phyloP scores from a whole-genome alignment of 805 yeast species.

The Teunomyces kruisii region DNA sequence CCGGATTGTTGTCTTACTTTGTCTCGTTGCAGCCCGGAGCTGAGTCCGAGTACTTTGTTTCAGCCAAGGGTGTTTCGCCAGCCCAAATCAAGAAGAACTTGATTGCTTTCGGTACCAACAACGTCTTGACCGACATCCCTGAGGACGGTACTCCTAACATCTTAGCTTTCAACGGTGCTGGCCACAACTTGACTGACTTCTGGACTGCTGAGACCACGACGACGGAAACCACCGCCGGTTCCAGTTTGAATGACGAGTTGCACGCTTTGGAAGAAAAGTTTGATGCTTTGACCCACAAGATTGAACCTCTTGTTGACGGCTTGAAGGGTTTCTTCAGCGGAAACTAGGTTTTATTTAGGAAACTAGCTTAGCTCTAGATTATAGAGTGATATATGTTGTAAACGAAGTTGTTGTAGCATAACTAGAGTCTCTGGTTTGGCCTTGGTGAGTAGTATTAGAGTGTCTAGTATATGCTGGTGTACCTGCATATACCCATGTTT shows the following conservation, averaged over 20 bases:
- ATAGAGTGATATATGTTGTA: neutral
- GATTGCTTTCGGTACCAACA: conserved; percentile 51
- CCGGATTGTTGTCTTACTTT: conserved; percentile 56
- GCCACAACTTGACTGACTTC: conserved; percentile 50
- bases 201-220: conserved; percentile 30
- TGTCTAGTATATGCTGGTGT: too few relatives aligned
- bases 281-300: conserved; percentile 20
- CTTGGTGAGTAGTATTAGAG: too few relatives aligned
- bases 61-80: conserved; percentile 48
- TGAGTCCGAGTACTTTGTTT: conserved; percentile 45
- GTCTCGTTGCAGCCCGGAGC: conserved; percentile 54
- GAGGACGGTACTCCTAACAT: conserved; percentile 54
- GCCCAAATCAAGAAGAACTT: conserved; percentile 53
- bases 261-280: conserved; percentile 16
- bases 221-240: neutral
- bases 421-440: too few relatives aligned
- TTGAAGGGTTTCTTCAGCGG: conserved; percentile 23
- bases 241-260: neutral
- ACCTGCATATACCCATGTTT: neutral
- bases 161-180: conserved; percentile 62
- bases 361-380: neutral
- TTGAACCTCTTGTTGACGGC: conserved; percentile 18
- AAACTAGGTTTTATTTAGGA: conserved; percentile 1
- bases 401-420: too few relatives aligned
- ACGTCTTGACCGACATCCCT: conserved; percentile 43